These are phyloP conservation scores for Suillus occidentalis DNA, from an alignment of 768 basidiomycete genomes.

Conservation along the genomic window DNA sequence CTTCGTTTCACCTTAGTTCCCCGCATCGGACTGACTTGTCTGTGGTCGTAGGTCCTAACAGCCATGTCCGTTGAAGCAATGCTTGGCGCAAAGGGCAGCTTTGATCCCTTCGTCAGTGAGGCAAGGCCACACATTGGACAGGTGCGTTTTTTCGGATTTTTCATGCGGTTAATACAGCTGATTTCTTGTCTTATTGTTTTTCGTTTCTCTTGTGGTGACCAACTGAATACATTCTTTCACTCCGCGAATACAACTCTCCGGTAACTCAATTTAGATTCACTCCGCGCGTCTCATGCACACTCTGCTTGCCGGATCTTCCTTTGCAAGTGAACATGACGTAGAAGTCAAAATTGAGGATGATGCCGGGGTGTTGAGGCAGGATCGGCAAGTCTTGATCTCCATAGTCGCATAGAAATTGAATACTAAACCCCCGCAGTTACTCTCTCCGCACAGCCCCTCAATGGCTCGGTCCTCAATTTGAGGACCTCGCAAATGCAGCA, in stretches of 20 bases:
- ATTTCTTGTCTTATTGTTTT: background rate
- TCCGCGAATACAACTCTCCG: background rate
- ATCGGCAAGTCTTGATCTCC: constrained; percentile 51
- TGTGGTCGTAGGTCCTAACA: constrained; percentile 56
- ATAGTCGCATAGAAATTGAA: too few species aligned
- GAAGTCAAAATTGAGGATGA: constrained; percentile 76
- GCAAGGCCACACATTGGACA: constrained; percentile 86
- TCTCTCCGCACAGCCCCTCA: constrained; percentile 72
- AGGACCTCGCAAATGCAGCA: constrained; percentile 69
- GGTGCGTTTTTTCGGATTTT: constrained; percentile 28
- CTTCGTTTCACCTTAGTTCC: background rate
- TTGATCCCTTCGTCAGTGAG: constrained; percentile 73
- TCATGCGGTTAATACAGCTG: background rate
- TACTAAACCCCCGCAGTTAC: constrained; percentile 21
- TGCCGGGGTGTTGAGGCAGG: constrained; percentile 72
- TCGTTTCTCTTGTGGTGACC: background rate
- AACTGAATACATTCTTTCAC: background rate
- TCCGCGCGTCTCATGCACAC: constrained; percentile 67
- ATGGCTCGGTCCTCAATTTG: constrained; percentile 84
- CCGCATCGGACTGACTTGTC: background rate
- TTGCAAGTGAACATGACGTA: constrained; percentile 68
- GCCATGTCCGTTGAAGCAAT: constrained; percentile 86
- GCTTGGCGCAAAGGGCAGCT: constrained; percentile 67
- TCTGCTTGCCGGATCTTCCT: constrained; percentile 65
- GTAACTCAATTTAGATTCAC: constrained; percentile 49